Conservation (phyloP, 2,329 filamentous ascomycete genomes). For the Talaromyces sp. region DNA sequence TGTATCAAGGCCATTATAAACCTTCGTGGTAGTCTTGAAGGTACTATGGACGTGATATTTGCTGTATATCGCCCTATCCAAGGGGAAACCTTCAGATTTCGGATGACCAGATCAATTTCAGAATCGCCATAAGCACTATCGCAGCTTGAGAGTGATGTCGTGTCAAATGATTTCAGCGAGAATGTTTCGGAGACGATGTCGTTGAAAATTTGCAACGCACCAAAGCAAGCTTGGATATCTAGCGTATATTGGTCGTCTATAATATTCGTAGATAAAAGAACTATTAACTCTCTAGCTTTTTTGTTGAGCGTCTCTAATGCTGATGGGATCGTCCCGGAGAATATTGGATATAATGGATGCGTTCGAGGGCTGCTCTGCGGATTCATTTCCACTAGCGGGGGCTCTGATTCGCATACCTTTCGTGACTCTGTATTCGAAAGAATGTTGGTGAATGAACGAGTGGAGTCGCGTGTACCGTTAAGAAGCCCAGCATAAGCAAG, state of each 20-base stretch:
- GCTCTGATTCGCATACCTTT: conserved; percentile 9
- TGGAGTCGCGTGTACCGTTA: conserved; percentile 6
- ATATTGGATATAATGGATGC: background rate
- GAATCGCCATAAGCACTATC: background rate
- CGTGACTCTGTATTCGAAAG: background rate
- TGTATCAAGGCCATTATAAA: conserved; percentile 49
- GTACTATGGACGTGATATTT: conserved; percentile 37
- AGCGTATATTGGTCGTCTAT: background rate
- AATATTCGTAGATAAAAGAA: background rate
- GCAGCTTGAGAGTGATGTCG: background rate
- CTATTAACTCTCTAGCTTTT: background rate
- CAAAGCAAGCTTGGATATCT: background rate
- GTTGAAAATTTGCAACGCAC: background rate
- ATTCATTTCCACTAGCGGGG: background rate
- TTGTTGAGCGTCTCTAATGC: background rate
- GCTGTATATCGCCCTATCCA: conserved; percentile 43
- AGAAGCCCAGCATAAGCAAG: conserved; percentile 39
- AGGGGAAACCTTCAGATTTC: conserved; percentile 27
- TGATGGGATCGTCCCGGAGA: background rate
- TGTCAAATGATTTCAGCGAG: background rate
- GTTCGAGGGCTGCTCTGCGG: background rate
- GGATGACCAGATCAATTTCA: conserved; percentile 4
- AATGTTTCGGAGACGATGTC: background rate
- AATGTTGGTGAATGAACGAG: background rate
- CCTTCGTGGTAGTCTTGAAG: conserved; percentile 38